Conservation (phyloP, 2,329 filamentous ascomycete genomes). For the Hyphodiscus sp. region DNA sequence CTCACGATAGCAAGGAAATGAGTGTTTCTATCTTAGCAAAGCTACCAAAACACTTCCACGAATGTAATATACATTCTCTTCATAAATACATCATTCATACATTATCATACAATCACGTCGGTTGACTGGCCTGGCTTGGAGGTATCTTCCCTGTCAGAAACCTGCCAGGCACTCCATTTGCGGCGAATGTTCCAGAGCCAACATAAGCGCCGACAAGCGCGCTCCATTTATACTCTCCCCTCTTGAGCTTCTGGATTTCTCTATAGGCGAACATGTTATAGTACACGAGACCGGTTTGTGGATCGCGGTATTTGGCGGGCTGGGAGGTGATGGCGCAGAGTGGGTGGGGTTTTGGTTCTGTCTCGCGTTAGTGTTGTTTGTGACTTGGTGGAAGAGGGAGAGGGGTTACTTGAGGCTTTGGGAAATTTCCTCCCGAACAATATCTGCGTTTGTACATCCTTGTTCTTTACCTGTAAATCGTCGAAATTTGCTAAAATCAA, state of each 20-base stretch:
- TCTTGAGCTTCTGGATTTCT: constrained; percentile 68
- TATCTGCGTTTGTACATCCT: constrained; percentile 48
- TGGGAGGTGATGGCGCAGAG: constrained; percentile 79
- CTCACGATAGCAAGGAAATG: no score
- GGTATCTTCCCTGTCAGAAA: constrained; percentile 43
- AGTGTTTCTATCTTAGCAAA: no score
- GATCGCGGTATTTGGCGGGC: constrained; percentile 77
- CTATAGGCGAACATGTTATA: constrained; percentile 73
- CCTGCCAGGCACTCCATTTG: constrained; percentile 71
- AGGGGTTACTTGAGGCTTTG: constrained; percentile 29
- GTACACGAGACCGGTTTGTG: constrained; percentile 76
- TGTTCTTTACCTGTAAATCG: constrained; percentile 40
- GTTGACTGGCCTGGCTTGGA: background rate
- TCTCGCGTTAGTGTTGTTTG: constrained; percentile 5
- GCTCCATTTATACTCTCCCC: constrained; percentile 78
- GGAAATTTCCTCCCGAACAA: constrained; percentile 45
- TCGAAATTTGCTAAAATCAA: constrained; percentile 54
- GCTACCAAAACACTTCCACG: no score
- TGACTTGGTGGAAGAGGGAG: background rate
- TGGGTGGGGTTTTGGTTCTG: constrained; percentile 25
- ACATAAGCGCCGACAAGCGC: constrained; percentile 76
- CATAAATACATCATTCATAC: no score
- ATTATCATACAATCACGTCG: background rate
- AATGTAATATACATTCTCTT: no score
- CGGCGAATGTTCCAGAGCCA: constrained; percentile 57